Evolutionary conservation across 2,329 filamentous ascomycete species (phyloP), one percentile per base, ranked within the genome.

Genomic region (Sphaerulina musiva): DNA sequence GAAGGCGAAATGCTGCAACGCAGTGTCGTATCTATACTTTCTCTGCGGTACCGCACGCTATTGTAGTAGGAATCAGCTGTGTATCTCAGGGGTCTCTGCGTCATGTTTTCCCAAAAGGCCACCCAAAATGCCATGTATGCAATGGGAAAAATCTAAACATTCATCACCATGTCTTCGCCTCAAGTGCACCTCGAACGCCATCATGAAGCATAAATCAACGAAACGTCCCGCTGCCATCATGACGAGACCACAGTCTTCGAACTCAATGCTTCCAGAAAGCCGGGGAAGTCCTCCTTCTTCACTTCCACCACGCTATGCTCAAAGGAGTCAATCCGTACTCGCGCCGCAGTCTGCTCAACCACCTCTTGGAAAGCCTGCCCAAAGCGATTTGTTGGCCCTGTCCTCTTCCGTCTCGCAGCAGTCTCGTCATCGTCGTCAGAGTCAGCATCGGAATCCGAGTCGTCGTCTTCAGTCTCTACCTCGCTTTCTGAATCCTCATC

Each of bases 271-370:
- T 98, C 93, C 61, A 98, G 76, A 70, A 98, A 98, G 0, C 86
- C 89, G 12, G 84, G 83, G 29, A 98, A 74, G 72, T 97, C 93
- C 68, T 97, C 93, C 75, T 95, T 96, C 73, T 85, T 85, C n/a
- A 98, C 92, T 70, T 98, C 93, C 45, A 97, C 91, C 6, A 97
- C 93, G 66, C 89, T 95, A 70, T 95, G 89, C 72, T 98, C 93
- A 66, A 98, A 98, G 70, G 88, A 95, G 72, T 98, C 93, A 68
- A 96, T 95, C 56, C 90, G 78, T 17, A 97, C 90, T 12, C 91
- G 76, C 0, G 92, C 89, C 55, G 85, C 93, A 12, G 92, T 97
- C 76, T 96, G 89, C 48, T 86, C 82, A 2, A 95, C 87, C 0
- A 97, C 93, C 67, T 95, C 90, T 69, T 96, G 90, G 70, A 98